Evolutionary conservation across 2,329 filamentous ascomycete species (phyloP).

Genomic region (Aureobasidium lini): DNA sequence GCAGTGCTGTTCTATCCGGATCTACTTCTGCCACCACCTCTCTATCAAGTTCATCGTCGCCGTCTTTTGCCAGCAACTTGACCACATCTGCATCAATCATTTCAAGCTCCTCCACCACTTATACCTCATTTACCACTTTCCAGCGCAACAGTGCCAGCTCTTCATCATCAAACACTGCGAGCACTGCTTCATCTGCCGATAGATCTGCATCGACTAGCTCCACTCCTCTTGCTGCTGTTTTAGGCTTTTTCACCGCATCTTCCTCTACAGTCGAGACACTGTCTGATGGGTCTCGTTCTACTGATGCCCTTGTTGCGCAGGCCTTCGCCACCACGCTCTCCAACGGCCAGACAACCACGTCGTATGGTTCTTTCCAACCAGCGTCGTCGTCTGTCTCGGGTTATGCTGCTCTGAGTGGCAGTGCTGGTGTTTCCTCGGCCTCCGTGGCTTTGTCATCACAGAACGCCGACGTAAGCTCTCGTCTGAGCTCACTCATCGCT

Average conservation of each 20-base stretch:
- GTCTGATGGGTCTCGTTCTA: constrained; percentile 12
- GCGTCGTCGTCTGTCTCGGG: neutral
- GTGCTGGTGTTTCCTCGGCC: neutral
- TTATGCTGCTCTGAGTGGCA: neutral
- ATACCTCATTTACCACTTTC: constrained; percentile 9
- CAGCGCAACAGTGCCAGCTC: neutral
- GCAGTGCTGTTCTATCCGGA: neutral
- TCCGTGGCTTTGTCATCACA: neutral
- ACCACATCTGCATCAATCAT: constrained; percentile 14
- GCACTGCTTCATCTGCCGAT: neutral
- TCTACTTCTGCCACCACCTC: neutral
- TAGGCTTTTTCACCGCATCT: constrained; percentile 9
- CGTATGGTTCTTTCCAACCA: constrained; percentile 7
- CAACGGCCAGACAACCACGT: constrained; percentile 12
- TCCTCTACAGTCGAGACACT: constrained; percentile 14
- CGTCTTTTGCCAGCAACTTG: constrained; percentile 14
- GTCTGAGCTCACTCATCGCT: neutral
- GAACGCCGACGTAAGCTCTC: neutral
- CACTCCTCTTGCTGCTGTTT: neutral
- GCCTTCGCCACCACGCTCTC: constrained; percentile 11
- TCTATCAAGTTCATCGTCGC: constrained; percentile 2
- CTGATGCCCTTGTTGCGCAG: neutral
- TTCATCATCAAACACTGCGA: neutral
- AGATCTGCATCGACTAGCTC: neutral
- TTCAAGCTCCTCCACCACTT: constrained; percentile 9